Percentiles rank a stretch among this genome's conserved stretches.
phyloP scores from a whole-genome alignment of 2,329 filamentous ascomycete genomes.

The Colletotrichum costaricense region DNA sequence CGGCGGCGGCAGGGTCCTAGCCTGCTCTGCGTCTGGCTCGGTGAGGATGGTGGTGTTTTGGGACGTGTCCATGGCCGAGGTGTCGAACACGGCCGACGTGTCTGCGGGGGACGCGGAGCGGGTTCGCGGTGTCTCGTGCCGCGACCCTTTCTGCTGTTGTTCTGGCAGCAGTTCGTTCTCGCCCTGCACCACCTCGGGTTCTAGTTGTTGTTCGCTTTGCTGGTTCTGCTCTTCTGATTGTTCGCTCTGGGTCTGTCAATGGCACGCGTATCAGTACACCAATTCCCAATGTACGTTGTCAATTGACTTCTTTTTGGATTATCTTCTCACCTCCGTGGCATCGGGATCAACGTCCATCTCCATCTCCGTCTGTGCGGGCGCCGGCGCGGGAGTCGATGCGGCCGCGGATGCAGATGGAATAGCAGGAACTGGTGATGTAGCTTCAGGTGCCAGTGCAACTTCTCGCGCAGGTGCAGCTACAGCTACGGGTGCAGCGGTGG shows the following conservation, averaged over 20 bases:
- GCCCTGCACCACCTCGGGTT: background rate
- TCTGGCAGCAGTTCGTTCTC: background rate
- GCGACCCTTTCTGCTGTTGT: slow-evolving; percentile 1
- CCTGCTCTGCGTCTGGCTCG: slow-evolving; percentile 55
- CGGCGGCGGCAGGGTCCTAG: slow-evolving; percentile 33
- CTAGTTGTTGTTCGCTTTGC: slow-evolving; percentile 8
- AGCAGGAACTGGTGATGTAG: background rate
- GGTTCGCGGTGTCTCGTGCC: background rate
- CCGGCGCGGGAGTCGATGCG: background rate
- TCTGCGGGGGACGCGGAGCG: slow-evolving; percentile 45
- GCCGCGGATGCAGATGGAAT: slow-evolving; percentile 1
- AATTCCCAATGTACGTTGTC: background rate
- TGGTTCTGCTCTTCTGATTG: background rate
- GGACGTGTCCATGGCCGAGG: slow-evolving; percentile 58
- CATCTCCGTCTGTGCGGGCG: slow-evolving; percentile 5
- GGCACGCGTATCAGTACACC: slow-evolving; percentile 1
- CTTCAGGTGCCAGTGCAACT: background rate
- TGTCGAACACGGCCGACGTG: slow-evolving; percentile 63
- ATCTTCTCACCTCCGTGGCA: slow-evolving; percentile 14
- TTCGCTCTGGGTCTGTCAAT: slow-evolving; percentile 2
- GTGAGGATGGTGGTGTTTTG: slow-evolving; percentile 59
- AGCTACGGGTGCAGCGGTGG: background rate
- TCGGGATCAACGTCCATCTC: background rate
- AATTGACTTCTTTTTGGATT: background rate
- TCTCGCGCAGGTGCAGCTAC: background rate